A percentile compares a stretch with the other conserved stretches of the same genome.
phyloP scores from a whole-genome alignment of 768 basidiomycete genomes.

The Mycena rosella region DNA sequence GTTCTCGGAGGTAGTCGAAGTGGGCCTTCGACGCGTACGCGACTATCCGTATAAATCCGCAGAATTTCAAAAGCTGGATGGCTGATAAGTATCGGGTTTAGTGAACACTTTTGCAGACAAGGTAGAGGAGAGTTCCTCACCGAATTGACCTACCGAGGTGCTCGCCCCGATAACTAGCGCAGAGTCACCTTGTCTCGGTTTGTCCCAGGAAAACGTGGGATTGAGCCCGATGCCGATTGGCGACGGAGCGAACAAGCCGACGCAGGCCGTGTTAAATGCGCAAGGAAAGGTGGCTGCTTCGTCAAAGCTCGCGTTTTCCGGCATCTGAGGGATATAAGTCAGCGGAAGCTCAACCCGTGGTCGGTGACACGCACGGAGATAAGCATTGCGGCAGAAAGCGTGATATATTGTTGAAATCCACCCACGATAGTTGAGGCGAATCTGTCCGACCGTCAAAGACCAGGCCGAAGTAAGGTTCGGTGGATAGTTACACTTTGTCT shows the following conservation, averaged over 20 bases:
- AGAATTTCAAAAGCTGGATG: constrained; percentile 55
- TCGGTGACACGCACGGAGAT: neutral
- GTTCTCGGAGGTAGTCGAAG: constrained; percentile 48
- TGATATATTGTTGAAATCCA: constrained; percentile 46
- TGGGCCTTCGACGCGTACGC: constrained; percentile 52
- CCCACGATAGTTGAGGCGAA: neutral
- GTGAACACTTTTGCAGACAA: neutral
- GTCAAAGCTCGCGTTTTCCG: constrained; percentile 28
- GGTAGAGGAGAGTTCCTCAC: neutral
- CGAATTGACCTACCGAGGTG: constrained; percentile 34
- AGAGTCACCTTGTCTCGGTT: constrained; percentile 27
- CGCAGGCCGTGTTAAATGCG: constrained; percentile 30
- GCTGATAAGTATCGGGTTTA: constrained; percentile 43
- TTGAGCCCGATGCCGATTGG: constrained; percentile 35
- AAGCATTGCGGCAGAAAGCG: constrained; percentile 33
- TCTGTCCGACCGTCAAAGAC: no score
- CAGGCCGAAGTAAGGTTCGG: no score
- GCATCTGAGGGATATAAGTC: constrained; percentile 18
- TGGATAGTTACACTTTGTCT: constrained; percentile 44
- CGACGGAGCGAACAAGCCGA: constrained; percentile 30
- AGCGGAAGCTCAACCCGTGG: neutral
- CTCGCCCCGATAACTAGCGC: constrained; percentile 34
- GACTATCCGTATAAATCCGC: constrained; percentile 53
- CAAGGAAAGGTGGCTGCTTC: constrained; percentile 30
- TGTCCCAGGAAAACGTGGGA: constrained; percentile 31